Base-by-base conservation (phyloP, 768 basidiomycete species). In the Suillus variegatus region DNA sequence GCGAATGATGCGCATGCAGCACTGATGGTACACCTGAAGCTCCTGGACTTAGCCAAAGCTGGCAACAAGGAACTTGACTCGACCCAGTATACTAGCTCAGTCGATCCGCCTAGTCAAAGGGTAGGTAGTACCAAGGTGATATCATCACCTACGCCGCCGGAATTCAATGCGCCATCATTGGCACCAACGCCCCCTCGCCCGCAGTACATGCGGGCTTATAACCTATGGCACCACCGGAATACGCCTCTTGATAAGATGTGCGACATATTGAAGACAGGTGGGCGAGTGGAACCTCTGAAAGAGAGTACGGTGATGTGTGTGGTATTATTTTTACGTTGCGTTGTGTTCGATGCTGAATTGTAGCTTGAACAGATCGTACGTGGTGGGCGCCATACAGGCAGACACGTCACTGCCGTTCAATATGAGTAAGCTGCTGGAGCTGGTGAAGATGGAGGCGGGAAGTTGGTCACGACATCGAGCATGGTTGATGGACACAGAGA, bases 1-100 rank as follows among this genome's bases (percentile, higher is more conserved):
- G 84, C 84, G 0, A 85, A 85, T 66, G 84, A 85, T 64, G 82
- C 80, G 51, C 79, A 85, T 65, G 82, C 79, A 51, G 82, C 80
- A 5, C 71, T 86, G 16, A 76, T 78, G 70, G 80, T 85, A n/a
- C 82, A 83, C 69, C 75, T 77, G 22, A 72, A 66, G 46, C 61
- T 86, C n/a, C 56, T 75, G 28, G 68, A 64, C 4, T 76, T 80
- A 4, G 81, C 81, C 2, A 55, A 65, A 20, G 61, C 69, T 20
- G 46, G 69, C 13, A 66, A 68, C 25, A 67, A 66, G 36, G 60
- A 60, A 35, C 49, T 80, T 47, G 64, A 69, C 14, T 52, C 65
- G 13, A 61, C 63, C 5, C 64, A 47, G 16, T 78, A 71, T 57
- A 76, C 79, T 6, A 63, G 70, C 22, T 72, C 77, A 36, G 70